Percentiles rank a stretch among this genome's conserved stretches.
These are phyloP conservation scores for Shiraia sp. DNA, from an alignment of 2,329 filamentous ascomycete species.

Conservation along the genomic window DNA sequence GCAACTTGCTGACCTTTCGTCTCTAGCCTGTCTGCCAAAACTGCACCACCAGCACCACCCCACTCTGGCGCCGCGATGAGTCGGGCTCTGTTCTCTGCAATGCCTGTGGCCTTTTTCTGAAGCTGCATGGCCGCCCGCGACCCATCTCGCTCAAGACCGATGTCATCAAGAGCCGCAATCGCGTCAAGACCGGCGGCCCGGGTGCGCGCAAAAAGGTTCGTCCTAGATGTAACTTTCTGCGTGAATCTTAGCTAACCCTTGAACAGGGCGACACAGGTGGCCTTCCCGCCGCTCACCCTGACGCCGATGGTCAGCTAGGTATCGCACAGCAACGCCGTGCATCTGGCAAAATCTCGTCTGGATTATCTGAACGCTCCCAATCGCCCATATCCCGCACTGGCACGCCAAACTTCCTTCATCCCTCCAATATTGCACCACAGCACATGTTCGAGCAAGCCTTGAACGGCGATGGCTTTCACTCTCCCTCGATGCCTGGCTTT, in stretches of 20 bases:
- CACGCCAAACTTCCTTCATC: slow-evolving; percentile 72
- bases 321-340: slow-evolving; percentile 65
- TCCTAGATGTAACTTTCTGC: neutral
- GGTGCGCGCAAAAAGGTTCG: slow-evolving; percentile 81
- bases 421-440: slow-evolving; percentile 70
- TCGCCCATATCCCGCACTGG: slow-evolving; percentile 79
- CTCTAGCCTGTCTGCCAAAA: slow-evolving; percentile 94
- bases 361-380: slow-evolving; percentile 72
- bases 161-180: slow-evolving; percentile 98
- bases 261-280: slow-evolving; percentile 55
- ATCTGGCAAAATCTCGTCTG: slow-evolving; percentile 73
- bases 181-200: slow-evolving; percentile 85
- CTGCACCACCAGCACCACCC: slow-evolving; percentile 92
- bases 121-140: slow-evolving; percentile 89
- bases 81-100: slow-evolving; percentile 95
- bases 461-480: slow-evolving; percentile 67
- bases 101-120: slow-evolving; percentile 95
- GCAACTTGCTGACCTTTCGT: slow-evolving; percentile 11
- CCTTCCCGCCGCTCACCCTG: slow-evolving; percentile 58
- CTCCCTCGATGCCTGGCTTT: slow-evolving; percentile 50
- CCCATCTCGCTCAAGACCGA: slow-evolving; percentile 98
- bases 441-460: slow-evolving; percentile 78
- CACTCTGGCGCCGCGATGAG: slow-evolving; percentile 96
- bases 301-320: slow-evolving; percentile 59
- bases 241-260: slow-evolving; percentile 8